Evolutionary conservation across 164 flowering plant species (phyloP).

Genomic region (Akebia trifoliata): DNA sequence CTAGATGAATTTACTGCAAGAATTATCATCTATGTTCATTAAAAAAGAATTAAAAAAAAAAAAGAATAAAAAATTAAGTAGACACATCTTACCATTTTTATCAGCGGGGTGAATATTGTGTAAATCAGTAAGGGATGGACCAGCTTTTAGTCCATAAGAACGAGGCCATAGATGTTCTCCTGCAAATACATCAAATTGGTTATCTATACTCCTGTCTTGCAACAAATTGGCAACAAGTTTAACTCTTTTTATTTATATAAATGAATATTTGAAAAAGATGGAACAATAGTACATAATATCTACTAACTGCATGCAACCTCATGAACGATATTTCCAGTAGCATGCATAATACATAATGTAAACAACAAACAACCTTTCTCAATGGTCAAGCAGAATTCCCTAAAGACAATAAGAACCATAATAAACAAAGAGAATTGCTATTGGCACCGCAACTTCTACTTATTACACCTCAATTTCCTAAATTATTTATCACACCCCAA

Average conservation of each 20-base stretch:
- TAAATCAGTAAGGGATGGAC: conserved; percentile 46
- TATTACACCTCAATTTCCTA: too few species aligned
- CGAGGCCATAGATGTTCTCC: conserved; percentile 69
- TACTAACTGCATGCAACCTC: too few species aligned
- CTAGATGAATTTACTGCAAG: conserved; percentile 51
- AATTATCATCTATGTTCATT: neutral
- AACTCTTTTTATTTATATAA: neutral
- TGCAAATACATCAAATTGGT: conserved; percentile 13
- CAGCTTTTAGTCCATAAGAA: conserved; percentile 40
- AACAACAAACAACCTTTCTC: too few species aligned
- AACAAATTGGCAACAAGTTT: neutral
- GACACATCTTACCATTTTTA: conserved; percentile 36
- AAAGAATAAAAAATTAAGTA: too few species aligned
- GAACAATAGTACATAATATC: too few species aligned
- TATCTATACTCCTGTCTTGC: neutral
- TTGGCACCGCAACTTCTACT: too few species aligned
- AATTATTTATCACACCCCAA: too few species aligned
- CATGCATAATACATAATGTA: too few species aligned
- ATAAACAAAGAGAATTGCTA: too few species aligned
- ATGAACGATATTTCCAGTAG: too few species aligned
- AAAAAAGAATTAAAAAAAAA: neutral
- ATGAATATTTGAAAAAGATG: neutral
- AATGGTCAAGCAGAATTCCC: too few species aligned
- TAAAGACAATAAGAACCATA: too few species aligned
- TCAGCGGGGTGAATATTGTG: conserved; percentile 56